Base-by-base conservation (phyloP, 2,329 filamentous ascomycete species). In the Colletotrichum tofieldiae region DNA sequence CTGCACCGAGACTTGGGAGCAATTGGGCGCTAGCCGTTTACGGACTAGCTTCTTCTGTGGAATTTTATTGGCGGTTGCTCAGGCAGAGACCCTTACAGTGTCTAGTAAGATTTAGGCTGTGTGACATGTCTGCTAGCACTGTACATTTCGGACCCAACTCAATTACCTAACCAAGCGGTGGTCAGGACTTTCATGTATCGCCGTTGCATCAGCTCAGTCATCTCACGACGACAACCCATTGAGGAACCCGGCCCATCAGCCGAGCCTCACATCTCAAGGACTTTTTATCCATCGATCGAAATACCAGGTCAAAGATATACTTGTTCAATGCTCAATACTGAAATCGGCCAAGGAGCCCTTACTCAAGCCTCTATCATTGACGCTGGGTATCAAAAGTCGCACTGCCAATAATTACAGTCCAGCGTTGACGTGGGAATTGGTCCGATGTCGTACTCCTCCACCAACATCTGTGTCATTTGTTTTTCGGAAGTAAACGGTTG, bases 11-110 rank as follows among this genome's bases (percentile, higher is more conserved):
- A 26, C 45, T 39, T 61, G 35, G 16, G 41, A 58, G 56, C 69
- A 59, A 69, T 72, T 69, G 52, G 11, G 16, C 52, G 52, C 65
- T 69, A 69, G 59, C 37, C 45, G 23, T 1, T 20, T 58, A 4
- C 0, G 9, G 43, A 8, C 4, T 64, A 72, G 59, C 3, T 0
- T 1, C 0, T 1, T 0, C 0, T 0, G 1, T 6, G 1, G 9
- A 5, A 8, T 29, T 26, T 51, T 0, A 63, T 52, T 63, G 60
- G 47, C 16, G 8, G 4, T 7, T 2, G 0, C 1, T 3, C 1
- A 1, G 1, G 0, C 0, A 2, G 0, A 1, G 14, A 20, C 1
- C 60, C 47, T n/a, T 18, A 52, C 60, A 41, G 60, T 41, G 0
- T 0, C 0, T 11, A 18, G 4, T 4, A 1, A 2, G 18, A 0